A percentile compares a stretch with the other conserved stretches of the same genome.
Evolutionary conservation across 129 eudicot genomes (phyloP).

Genomic region (Apium graveolens): DNA sequence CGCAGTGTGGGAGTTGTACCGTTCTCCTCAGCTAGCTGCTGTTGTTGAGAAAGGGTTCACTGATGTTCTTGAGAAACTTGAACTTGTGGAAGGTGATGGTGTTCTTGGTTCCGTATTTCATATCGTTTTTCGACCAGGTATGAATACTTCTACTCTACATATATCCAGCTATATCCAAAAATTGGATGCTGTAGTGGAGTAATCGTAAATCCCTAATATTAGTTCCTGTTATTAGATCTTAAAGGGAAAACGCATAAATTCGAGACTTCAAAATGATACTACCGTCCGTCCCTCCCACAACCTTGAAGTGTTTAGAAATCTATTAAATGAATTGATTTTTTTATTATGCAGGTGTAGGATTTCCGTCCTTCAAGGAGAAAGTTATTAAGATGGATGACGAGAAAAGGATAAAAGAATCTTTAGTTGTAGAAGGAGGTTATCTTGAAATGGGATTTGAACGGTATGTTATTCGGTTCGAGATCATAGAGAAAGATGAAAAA

Average conservation of each 20-base stretch:
- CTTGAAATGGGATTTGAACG: slow-evolving; percentile 35
- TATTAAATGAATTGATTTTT: too few species aligned
- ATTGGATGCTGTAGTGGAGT: too few species aligned
- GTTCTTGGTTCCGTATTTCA: slow-evolving; percentile 20
- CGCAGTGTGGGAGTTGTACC: slow-evolving; percentile 26
- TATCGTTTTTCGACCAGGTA: slow-evolving; percentile 24
- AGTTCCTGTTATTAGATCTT: too few species aligned
- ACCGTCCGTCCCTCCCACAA: too few species aligned
- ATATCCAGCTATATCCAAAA: neutral
- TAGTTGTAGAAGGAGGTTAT: slow-evolving; percentile 47
- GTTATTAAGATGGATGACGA: slow-evolving; percentile 43
- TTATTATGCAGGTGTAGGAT: slow-evolving; percentile 12
- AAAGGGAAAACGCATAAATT: too few species aligned
- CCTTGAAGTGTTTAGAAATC: too few species aligned
- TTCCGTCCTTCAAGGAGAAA: slow-evolving; percentile 34
- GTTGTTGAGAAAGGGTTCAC: neutral
- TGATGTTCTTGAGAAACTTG: slow-evolving; percentile 15
- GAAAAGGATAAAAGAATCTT: slow-evolving; percentile 34
- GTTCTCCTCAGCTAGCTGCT: slow-evolving; percentile 17
- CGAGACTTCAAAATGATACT: neutral
- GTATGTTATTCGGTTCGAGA: slow-evolving; percentile 27
- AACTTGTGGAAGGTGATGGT: slow-evolving; percentile 28
- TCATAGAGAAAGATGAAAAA: slow-evolving; percentile 23
- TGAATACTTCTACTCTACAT: neutral
- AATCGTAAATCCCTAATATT: too few species aligned